Evolutionary conservation across 2,329 filamentous ascomycete genomes (phyloP).

Genomic region (Botryotinia narcissicola): DNA sequence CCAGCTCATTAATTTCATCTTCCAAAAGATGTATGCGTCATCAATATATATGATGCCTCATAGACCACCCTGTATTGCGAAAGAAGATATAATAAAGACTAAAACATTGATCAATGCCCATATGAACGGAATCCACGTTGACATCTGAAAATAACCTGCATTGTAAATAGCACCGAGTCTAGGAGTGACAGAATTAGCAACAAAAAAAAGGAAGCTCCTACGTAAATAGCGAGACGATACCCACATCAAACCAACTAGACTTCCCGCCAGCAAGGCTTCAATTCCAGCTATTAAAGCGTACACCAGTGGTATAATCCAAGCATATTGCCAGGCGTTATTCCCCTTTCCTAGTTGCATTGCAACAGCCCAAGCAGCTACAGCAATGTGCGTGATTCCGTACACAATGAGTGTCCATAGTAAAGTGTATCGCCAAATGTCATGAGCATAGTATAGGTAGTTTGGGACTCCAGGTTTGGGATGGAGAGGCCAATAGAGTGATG

Average conservation of each 20-base stretch:
- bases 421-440: slow-evolving; percentile 68
- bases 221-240: slow-evolving; percentile 33
- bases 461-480: slow-evolving; percentile 45
- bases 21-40: neutral
- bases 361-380: slow-evolving; percentile 59
- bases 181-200: neutral
- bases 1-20: neutral
- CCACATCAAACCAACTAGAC: slow-evolving; percentile 64
- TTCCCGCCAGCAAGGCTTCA: slow-evolving; percentile 64
- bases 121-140: slow-evolving; percentile 70
- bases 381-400: slow-evolving; percentile 57
- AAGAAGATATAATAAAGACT: slow-evolving; percentile 66
- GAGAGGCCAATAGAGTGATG: slow-evolving; percentile 64
- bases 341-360: slow-evolving; percentile 50
- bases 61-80: slow-evolving; percentile 68
- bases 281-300: slow-evolving; percentile 60
- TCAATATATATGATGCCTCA: slow-evolving; percentile 39
- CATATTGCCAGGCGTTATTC: slow-evolving; percentile 38
- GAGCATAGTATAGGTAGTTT: slow-evolving; percentile 55
- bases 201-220: neutral
- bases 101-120: slow-evolving; percentile 68
- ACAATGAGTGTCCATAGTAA: slow-evolving; percentile 67
- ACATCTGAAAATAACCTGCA: slow-evolving; percentile 69
- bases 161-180: slow-evolving; percentile 64
- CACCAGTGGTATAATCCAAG: slow-evolving; percentile 58